Evolutionary conservation across 2,329 filamentous ascomycete genomes (phyloP).

Genomic region (Zopfia rhizophila): DNA sequence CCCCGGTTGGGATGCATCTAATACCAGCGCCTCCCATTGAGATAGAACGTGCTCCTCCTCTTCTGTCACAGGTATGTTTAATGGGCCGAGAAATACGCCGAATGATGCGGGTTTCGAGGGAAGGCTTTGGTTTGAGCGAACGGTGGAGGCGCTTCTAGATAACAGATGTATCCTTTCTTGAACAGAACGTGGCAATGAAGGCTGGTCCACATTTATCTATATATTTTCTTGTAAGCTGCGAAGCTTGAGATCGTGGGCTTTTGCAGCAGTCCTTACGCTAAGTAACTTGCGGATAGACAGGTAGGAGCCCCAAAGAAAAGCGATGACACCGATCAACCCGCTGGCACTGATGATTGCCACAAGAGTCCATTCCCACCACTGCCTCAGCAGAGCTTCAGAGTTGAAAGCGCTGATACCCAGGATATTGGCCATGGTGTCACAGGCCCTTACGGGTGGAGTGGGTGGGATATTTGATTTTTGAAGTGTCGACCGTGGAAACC

Average conservation of each 20-base stretch:
- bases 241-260: background rate
- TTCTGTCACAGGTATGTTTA: conserved; percentile 37
- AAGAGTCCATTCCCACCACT: conserved; percentile 49
- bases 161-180: conserved; percentile 43
- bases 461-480: conserved; percentile 11
- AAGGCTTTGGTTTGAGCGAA: conserved; percentile 30
- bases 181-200: conserved; percentile 36
- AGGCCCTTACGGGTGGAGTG: background rate
- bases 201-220: conserved; percentile 28
- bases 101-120: conserved; percentile 45
- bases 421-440: conserved; percentile 36
- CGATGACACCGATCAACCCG: conserved; percentile 36
- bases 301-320: conserved; percentile 39
- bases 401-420: conserved; percentile 44
- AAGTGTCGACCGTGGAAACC: conserved; percentile 9
- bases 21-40: conserved; percentile 46
- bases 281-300: conserved; percentile 29
- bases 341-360: conserved; percentile 44
- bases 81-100: conserved; percentile 46
- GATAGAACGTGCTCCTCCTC: conserved; percentile 39
- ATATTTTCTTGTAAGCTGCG: conserved; percentile 17
- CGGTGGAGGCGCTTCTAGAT: conserved; percentile 29
- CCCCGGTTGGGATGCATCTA: conserved; percentile 43
- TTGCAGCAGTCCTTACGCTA: conserved; percentile 28
- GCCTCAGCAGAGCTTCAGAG: conserved; percentile 27